Evolutionary conservation across 1,284 basidiomycete genomes (phyloP), one percentile per base, ranked within the genome.

Genomic region (Ceratobasidium sp.): DNA sequence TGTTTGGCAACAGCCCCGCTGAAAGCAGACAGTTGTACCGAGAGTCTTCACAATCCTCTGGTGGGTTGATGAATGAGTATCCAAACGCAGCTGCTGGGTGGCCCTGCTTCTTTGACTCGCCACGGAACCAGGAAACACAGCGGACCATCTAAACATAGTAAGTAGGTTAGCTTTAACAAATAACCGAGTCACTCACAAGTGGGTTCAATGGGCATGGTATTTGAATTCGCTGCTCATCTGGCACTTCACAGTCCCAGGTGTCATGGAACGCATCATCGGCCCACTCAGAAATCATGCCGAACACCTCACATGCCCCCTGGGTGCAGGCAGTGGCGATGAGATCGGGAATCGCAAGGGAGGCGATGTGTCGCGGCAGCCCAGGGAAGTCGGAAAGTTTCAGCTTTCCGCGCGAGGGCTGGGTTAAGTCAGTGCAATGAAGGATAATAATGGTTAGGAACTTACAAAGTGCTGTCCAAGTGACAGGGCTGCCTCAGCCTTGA

Each of bases 111-210:
- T 48, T 63, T 9, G n/a, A 3, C 21, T 64, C 62, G 25, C 62
- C 48, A 18, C 46, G 48, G 30, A 51, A 51, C 46, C 62, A 64
- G 1, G 48, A 64, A 21, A 51, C n/a, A 12, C 62, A 48, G 30
- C 23, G 62, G 7, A 64, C 30, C 44, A 64, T 49, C 62, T 64
- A 9, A 21, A 36, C 1, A 9, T 2, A 23, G 51, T 23, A 64
- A 48, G 4, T 11, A 11, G 14, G 44, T 1, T 7, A 2, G 28
- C n/a, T 16, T 36, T 4, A 44, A 40, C 18, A n/a, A 28, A 21
- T 38, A 25, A 30, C 6, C 5, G 14, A 30, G 38, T 12, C 12
- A 23, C 62, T 51, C 36, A 64, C 62, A 8, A 64, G 8, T 3
- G 25, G 9, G 9, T 9, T 38, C 1, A 63, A 44, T 33, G 6